Evolutionary conservation across 345 rosid genomes (phyloP).

Genomic region (Theobroma cacao): DNA sequence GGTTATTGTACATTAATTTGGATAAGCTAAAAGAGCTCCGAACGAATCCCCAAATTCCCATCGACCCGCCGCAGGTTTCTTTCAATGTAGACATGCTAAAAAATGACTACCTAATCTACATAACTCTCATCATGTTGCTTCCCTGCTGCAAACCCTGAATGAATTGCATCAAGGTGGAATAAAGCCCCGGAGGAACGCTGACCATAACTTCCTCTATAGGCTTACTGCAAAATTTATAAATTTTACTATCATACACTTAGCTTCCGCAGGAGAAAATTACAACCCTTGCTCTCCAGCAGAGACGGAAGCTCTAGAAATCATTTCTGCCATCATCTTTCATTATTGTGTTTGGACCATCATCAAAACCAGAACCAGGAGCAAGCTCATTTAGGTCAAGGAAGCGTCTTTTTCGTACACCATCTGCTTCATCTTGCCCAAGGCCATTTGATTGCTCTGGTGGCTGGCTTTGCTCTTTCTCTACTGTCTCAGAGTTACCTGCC

Average conservation of each 20-base stretch:
- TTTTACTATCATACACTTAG: conserved; percentile 37
- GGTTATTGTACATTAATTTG: conserved; percentile 60
- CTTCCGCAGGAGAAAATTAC: conserved; percentile 28
- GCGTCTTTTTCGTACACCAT: conserved; percentile 51
- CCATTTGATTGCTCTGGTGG: conserved; percentile 44
- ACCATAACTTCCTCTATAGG: conserved; percentile 28
- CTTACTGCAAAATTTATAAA: conserved; percentile 48
- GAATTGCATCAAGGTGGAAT: conserved; percentile 36
- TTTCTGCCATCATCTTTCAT: conserved; percentile 66
- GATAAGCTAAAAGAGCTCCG: conserved; percentile 38
- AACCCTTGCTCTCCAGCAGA: conserved; percentile 29
- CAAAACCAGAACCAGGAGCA: conserved; percentile 92
- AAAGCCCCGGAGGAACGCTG: conserved; percentile 39
- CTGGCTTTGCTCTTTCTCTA: conserved; percentile 44
- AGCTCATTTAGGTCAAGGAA: conserved; percentile 92
- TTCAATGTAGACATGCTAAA: conserved; percentile 50
- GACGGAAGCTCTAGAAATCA: conserved; percentile 47
- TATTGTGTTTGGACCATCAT: conserved; percentile 74
- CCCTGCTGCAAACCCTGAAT: conserved; percentile 34
- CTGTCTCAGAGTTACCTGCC: conserved; percentile 32
- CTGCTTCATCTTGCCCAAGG: conserved; percentile 56
- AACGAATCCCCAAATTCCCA: conserved; percentile 40
- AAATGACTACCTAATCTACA: conserved; percentile 81
- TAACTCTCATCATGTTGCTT: conserved; percentile 39
- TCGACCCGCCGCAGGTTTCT: conserved; percentile 36